Evolutionary conservation across 192 early-diverging fungal species (phyloP), one percentile per base, ranked within the genome.

Genomic region (Radiomyces spectabilis): DNA sequence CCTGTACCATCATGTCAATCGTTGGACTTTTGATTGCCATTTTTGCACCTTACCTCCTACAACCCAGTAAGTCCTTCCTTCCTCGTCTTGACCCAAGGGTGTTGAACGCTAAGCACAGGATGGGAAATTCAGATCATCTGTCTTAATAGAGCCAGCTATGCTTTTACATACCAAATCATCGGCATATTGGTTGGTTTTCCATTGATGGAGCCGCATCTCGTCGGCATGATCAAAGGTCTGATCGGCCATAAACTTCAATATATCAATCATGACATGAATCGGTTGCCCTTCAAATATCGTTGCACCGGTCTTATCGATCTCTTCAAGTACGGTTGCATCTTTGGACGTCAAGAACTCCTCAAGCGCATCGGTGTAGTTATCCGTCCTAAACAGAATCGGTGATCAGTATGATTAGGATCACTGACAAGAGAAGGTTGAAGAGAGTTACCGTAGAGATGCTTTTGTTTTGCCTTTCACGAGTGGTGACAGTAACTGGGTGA

Each of bases 51-150:
- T 21, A 31, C 27, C 46, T 15, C 46, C 27, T 8, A 48, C 13
- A 15, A 48, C 12, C 46, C 46, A 48, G 15, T 48, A 48, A 4
- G 46, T 25, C 46, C 46, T 29, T 4, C 46, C 46, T 15, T 48
- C 46, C 5, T 4, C 13, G 24, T 48, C 46, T 48, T 48, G 24
- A 0, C 46, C 46, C 46, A 48, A 25, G 10, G 46, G 46, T 5
- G 6, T 8, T 15, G 10, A 5, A 12, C 46, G 9, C 46, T 48
- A 42, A n/a, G n/a, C n/a, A n/a, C n/a, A n/a, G n/a, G n/a, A n/a
- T n/a, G n/a, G n/a, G 8, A 48, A 25, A 48, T 21, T 21, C 21
- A 48, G 30, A 48, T 27, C 15, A 25, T 29, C 24, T 26, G 5
- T 29, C 10, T 7, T 29, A 48, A 26, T 15, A 25, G 21, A 25